These are phyloP conservation scores for Lodderomyces pseudojiufengensis DNA, from an alignment of 1,139 yeast species.

Conservation along the genomic window DNA sequence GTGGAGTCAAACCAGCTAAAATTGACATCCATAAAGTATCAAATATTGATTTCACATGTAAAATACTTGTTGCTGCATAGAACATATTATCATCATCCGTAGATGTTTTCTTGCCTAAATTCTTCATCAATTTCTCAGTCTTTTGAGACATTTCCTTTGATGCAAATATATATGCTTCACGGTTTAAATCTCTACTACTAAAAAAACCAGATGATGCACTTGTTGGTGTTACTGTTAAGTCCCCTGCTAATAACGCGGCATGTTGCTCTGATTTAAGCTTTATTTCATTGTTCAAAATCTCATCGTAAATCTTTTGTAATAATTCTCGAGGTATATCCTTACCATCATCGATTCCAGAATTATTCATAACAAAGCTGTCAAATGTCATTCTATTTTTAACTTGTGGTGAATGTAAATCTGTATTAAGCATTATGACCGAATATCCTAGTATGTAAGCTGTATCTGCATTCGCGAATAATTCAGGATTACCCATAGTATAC, in stretches of 20 bases:
- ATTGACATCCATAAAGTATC: slow-evolving; percentile 97
- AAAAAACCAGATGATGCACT: slow-evolving; percentile 57
- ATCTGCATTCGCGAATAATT: slow-evolving; percentile 83
- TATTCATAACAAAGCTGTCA: slow-evolving; percentile 81
- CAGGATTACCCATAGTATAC: slow-evolving; percentile 83
- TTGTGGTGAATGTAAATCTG: slow-evolving; percentile 89
- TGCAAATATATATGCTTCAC: slow-evolving; percentile 89
- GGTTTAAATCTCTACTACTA: slow-evolving; percentile 68
- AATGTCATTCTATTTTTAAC: slow-evolving; percentile 82
- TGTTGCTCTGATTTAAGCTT: slow-evolving; percentile 92
- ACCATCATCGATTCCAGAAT: slow-evolving; percentile 92
- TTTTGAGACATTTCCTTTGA: slow-evolving; percentile 88
- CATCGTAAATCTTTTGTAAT: slow-evolving; percentile 65
- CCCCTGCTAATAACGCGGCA: slow-evolving; percentile 78
- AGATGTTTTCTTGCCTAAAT: slow-evolving; percentile 49
- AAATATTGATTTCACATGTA: slow-evolving; percentile 89
- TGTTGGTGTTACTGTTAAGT: slow-evolving; percentile 30
- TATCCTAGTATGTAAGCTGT: slow-evolving; percentile 91
- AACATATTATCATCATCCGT: slow-evolving; percentile 32
- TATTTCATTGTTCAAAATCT: slow-evolving; percentile 79
- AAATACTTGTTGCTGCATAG: slow-evolving; percentile 67
- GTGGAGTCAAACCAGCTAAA: slow-evolving; percentile 89
- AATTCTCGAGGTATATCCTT: slow-evolving; percentile 76
- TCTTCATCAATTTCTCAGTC: slow-evolving; percentile 80
- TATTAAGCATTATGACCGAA: slow-evolving; percentile 88